Base-by-base conservation (phyloP, 176 grass and related monocot genomes). In the Aegilops bicornis region DNA sequence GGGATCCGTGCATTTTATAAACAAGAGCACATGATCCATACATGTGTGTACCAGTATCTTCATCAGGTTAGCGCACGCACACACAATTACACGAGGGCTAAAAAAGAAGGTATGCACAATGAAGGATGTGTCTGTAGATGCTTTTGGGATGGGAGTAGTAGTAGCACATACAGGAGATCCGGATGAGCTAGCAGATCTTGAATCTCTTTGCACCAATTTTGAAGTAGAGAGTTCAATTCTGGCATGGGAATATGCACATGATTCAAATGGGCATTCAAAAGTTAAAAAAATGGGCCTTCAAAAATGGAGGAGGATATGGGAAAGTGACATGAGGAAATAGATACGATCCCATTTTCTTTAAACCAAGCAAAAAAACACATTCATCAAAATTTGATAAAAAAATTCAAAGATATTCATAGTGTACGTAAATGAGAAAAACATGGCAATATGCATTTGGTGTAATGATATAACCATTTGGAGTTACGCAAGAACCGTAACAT, bases 131-230 rank as follows among this genome's bases (percentile, higher is more conserved):
- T 86, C 84, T 39, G 72, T 69, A 36, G 70, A 76, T 82, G 50
- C 63, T 86, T 82, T 77, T 77, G 77, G 88, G 77, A 76, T 89
- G 83, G 1, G 81, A 77, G 50, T 54, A 54, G 50, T 15, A 54
- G 50, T 54, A 54, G 83, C 78, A 79, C 59, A 59, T 45, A 74
- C 32, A 80, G 85, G 76, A 87, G 85, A 87, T 87, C 80, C 22
- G 35, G 76, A 59, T 87, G 85, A 87, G 89, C 68, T 69, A 80
- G 76, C 89, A 80, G 68, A 91, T 91, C 76, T 87, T 7, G 50
- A 54, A 19, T 19, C 1, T 19, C 1, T n/a, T 62, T 60, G 20
- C 22, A 62, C 8, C 1, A 62, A 62, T 62, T 11, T 3, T 62
- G n/a, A 62, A 62, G 59, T 62, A 24, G 10, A 24, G 3, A 23